Conservation (phyloP, 148 eudicot genomes). For the Spergularia bocconei region DNA sequence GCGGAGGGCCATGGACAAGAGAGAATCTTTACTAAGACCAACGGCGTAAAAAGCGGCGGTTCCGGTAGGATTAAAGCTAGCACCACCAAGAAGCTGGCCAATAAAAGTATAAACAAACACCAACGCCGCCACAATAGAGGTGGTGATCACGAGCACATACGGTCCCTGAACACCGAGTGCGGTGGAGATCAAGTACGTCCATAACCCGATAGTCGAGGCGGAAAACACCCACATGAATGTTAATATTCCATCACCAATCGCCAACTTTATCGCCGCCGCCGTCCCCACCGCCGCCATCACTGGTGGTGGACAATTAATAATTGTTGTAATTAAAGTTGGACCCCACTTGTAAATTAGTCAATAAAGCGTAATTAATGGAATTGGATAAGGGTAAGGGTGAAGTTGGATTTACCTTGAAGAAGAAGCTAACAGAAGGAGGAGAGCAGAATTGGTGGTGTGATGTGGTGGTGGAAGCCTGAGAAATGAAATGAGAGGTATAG, state of each 20-base stretch:
- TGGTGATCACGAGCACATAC: conserved; percentile 36
- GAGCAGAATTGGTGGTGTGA: too few relatives aligned
- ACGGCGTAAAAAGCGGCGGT: conserved; percentile 41
- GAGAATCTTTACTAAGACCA: conserved; percentile 33
- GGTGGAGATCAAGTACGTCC: conserved; percentile 34
- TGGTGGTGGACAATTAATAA: not conserved
- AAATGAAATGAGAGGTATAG: too few relatives aligned
- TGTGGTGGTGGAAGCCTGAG: too few relatives aligned
- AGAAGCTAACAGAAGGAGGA: too few relatives aligned
- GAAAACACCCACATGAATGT: conserved; percentile 72
- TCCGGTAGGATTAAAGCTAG: conserved; percentile 46
- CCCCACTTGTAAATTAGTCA: too few relatives aligned
- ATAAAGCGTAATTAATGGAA: too few relatives aligned
- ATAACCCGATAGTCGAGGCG: conserved; percentile 45
- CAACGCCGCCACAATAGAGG: conserved; percentile 28
- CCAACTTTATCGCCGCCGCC: conserved; percentile 40
- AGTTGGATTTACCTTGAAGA: too few relatives aligned
- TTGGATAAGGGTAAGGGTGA: too few relatives aligned
- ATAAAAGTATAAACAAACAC: conserved; percentile 25
- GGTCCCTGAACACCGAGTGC: conserved; percentile 38
- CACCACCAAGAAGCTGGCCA: conserved; percentile 43
- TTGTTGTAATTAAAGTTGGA: too few relatives aligned
- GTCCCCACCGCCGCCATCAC: conserved; percentile 15
- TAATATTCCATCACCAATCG: conserved; percentile 48
- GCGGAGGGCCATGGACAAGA: conserved; percentile 35